Evolutionary conservation across 31 red algal species (phyloP).

Genomic region (Porphyra umbilicalis): DNA sequence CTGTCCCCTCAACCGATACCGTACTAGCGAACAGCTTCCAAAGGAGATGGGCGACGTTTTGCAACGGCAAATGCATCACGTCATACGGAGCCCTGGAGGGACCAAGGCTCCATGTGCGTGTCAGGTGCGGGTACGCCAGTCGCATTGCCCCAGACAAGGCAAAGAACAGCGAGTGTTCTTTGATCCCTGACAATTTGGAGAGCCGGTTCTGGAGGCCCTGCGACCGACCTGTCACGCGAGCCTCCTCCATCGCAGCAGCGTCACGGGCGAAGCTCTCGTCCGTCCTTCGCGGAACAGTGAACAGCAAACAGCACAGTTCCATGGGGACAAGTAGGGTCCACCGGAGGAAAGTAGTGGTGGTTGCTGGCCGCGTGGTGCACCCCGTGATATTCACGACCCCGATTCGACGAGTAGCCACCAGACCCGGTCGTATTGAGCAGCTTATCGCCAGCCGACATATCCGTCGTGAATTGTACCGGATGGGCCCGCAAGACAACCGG

Average conservation of each 20-base stretch:
- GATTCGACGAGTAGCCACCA: background rate
- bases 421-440: background rate
- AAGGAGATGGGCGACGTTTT: background rate
- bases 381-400: background rate
- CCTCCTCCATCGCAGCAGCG: background rate
- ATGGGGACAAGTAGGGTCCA: background rate
- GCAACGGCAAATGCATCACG: background rate
- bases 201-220: background rate
- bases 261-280: background rate
- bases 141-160: background rate
- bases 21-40: background rate
- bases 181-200: background rate
- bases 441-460: background rate
- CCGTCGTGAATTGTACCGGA: background rate
- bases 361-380: background rate
- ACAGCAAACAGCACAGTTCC: background rate
- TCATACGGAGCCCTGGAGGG: background rate
- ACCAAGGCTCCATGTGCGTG: background rate
- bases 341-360: background rate
- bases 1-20: background rate
- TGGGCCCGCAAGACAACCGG: too few relatives aligned
- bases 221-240: background rate
- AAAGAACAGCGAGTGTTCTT: background rate
- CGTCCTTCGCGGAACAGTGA: background rate
- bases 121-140: background rate